A percentile compares a stretch with the other conserved stretches of the same genome.
Conservation (phyloP, 2,329 filamentous ascomycete genomes). For the Sporothrix pseudoabietina region DNA sequence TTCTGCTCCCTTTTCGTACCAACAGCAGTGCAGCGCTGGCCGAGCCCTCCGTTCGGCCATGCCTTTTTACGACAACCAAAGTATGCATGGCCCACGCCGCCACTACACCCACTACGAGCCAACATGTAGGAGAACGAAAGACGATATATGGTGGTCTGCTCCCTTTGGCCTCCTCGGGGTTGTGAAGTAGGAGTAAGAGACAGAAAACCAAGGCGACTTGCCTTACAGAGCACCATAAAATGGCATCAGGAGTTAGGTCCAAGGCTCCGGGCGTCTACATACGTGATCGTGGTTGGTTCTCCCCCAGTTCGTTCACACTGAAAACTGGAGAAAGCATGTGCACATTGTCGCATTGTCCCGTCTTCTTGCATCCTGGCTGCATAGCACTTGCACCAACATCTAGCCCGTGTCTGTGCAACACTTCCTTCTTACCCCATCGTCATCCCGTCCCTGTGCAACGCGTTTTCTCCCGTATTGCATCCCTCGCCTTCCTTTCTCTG, state of each 20-base stretch:
- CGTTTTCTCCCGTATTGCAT: background rate
- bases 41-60: background rate
- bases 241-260: background rate
- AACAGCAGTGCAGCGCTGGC: conserved; percentile 17
- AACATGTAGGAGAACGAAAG: background rate
- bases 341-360: background rate
- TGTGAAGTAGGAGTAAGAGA: background rate
- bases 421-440: background rate
- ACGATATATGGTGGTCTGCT: background rate
- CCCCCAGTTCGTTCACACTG: background rate
- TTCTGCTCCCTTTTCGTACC: background rate
- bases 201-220: background rate
- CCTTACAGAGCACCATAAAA: background rate
- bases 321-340: background rate
- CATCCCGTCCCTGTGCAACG: background rate
- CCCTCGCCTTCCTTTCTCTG: no score
- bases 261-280: conserved; percentile 10
- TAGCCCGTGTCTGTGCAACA: conserved; percentile 13
- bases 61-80: background rate
- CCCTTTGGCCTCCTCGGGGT: conserved; percentile 2
- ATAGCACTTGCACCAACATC: background rate
- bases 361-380: background rate
- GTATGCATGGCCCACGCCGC: background rate
- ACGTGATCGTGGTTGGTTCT: background rate
- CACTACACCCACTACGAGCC: background rate